These are phyloP conservation scores for Microascus cirrosus DNA, from an alignment of 2,329 filamentous ascomycete genomes.

Conservation along the genomic window DNA sequence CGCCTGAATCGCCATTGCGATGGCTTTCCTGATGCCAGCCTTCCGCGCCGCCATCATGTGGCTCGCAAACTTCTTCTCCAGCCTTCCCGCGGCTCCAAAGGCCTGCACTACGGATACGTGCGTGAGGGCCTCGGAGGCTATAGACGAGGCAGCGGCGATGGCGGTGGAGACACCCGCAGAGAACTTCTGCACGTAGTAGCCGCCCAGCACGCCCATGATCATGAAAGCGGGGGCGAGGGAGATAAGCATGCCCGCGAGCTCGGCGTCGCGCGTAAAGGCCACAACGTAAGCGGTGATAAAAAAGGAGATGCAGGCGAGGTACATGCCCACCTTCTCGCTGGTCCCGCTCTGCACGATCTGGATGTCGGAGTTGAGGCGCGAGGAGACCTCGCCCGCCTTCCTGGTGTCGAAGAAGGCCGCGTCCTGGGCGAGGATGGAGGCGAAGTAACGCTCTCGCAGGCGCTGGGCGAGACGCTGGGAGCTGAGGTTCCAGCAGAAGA, in stretches of 20 bases:
- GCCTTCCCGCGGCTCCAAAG: constrained; percentile 37
- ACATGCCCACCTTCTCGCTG: constrained; percentile 52
- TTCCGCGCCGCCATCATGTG: constrained; percentile 32
- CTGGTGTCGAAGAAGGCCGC: constrained; percentile 53
- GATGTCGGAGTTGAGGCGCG: constrained; percentile 54
- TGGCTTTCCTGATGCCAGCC: constrained; percentile 30
- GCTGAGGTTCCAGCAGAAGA: constrained; percentile 52
- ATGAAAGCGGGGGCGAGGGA: constrained; percentile 45
- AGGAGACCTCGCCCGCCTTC: constrained; percentile 50
- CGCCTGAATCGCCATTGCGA: constrained; percentile 43
- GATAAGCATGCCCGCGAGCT: constrained; percentile 45
- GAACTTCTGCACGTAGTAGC: constrained; percentile 36
- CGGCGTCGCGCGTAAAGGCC: constrained; percentile 46
- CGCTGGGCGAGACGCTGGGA: constrained; percentile 53
- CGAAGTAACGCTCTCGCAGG: constrained; percentile 51
- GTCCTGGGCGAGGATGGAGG: constrained; percentile 47
- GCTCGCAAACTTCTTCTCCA: constrained; percentile 34
- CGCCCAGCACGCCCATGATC: constrained; percentile 39
- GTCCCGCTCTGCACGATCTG: constrained; percentile 57
- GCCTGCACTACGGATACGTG: constrained; percentile 44
- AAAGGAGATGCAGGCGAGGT: constrained; percentile 43
- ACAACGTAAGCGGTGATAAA: constrained; percentile 51
- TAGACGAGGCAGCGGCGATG: constrained; percentile 37
- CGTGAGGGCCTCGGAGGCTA: constrained; percentile 42
- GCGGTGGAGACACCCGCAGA: constrained; percentile 28